Percentiles rank a stretch among this genome's conserved stretches.
Conservation (phyloP, 768 basidiomycete species). For the Russula lepida region DNA sequence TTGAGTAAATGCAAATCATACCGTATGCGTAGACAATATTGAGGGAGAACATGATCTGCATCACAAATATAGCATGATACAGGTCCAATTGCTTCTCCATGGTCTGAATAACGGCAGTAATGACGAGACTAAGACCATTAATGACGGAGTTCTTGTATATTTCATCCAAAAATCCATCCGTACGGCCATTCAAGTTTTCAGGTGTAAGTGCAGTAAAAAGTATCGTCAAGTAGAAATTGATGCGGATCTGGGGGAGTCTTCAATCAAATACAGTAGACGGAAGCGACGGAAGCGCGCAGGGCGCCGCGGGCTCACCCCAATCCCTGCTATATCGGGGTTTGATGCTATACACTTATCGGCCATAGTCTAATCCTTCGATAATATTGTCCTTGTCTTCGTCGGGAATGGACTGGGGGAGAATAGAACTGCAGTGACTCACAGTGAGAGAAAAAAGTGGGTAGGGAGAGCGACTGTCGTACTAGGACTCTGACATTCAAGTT, state of each 20-base stretch:
- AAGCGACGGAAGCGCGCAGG: not conserved
- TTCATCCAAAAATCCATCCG: not conserved
- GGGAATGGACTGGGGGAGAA: too few species aligned
- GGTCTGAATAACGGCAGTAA: conserved; percentile 3
- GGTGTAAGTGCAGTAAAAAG: not conserved
- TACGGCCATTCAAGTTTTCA: not conserved
- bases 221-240: conserved; percentile 11
- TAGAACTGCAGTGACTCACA: too few species aligned
- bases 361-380: not conserved
- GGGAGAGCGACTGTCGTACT: too few species aligned
- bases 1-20: not conserved
- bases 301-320: not conserved
- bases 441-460: too few species aligned
- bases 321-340: conserved; percentile 3
- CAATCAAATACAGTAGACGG: not conserved
- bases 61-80: conserved; percentile 15
- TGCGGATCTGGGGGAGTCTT: not conserved
- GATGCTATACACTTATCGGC: not conserved
- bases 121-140: conserved; percentile 1
- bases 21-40: conserved; percentile 1
- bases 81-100: conserved; percentile 1
- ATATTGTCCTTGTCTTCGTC: not conserved
- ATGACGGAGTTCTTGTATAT: conserved; percentile 3
- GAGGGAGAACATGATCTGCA: conserved; percentile 9
- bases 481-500: too few species aligned